phyloP scores from a whole-genome alignment of 805 yeast genomes.

The Kodamaea kaohsiungensis region DNA sequence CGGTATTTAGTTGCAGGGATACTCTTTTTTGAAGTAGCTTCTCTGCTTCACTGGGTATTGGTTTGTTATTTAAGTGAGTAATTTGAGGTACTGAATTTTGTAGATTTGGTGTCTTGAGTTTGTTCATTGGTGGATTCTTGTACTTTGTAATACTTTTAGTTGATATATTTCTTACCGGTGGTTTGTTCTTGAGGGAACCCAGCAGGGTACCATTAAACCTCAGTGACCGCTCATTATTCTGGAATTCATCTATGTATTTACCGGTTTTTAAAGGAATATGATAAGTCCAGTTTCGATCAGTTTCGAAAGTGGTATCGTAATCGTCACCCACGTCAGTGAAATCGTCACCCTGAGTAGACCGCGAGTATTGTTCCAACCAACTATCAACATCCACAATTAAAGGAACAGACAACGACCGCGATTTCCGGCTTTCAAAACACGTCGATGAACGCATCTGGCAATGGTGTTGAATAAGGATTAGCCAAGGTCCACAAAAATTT shows the following conservation, averaged over 20 bases:
- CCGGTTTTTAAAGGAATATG: background rate
- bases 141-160: background rate
- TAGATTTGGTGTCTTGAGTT: background rate
- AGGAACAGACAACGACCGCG: background rate
- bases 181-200: background rate
- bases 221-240: background rate
- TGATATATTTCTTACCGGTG: background rate
- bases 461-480: background rate
- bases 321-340: background rate
- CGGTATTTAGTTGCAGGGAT: background rate
- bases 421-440: background rate
- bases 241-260: background rate
- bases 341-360: background rate
- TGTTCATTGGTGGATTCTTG: background rate
- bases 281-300: background rate
- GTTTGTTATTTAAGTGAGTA: background rate
- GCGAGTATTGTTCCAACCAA: background rate
- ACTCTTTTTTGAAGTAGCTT: background rate
- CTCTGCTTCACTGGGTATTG: background rate
- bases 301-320: background rate
- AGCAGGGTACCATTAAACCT: background rate
- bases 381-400: constrained; percentile 2
- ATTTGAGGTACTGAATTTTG: background rate
- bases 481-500: background rate
- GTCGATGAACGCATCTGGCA: background rate